These are phyloP conservation scores for Alisma plantagoaquatica DNA, from an alignment of 106 monocot species.

Conservation along the genomic window DNA sequence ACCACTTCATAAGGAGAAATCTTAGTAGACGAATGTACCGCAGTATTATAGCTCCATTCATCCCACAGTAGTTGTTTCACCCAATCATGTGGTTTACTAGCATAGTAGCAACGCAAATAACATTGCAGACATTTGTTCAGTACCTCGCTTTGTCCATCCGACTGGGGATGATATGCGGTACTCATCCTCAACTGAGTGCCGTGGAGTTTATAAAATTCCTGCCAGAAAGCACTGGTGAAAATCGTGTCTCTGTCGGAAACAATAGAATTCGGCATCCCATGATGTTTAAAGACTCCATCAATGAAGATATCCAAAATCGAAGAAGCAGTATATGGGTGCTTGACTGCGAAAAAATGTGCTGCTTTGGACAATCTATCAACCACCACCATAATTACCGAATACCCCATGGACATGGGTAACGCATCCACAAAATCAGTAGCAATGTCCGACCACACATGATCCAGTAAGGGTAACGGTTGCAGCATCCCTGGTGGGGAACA, in stretches of 20 bases:
- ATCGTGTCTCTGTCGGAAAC: neutral
- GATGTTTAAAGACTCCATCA: neutral
- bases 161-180: constrained; percentile 1
- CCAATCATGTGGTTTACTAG: neutral
- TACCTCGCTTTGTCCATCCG: neutral
- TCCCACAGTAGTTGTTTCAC: neutral
- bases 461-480: constrained; percentile 1
- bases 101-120: neutral
- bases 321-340: neutral
- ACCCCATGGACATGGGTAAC: neutral
- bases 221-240: neutral
- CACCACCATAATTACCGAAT: neutral
- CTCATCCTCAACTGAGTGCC: neutral
- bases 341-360: neutral
- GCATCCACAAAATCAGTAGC: constrained; percentile 8
- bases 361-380: neutral
- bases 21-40: too few species aligned
- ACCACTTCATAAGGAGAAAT: too few species aligned
- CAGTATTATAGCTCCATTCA: neutral
- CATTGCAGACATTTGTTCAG: neutral
- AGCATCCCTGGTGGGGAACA: neutral
- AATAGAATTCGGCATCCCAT: constrained; percentile 2
- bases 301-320: neutral
- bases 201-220: neutral
- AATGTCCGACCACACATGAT: neutral